A percentile compares a stretch with the other conserved stretches of the same genome.
Evolutionary conservation across 208 protist genomes (phyloP).

Genomic region (Willaertia magna): DNA sequence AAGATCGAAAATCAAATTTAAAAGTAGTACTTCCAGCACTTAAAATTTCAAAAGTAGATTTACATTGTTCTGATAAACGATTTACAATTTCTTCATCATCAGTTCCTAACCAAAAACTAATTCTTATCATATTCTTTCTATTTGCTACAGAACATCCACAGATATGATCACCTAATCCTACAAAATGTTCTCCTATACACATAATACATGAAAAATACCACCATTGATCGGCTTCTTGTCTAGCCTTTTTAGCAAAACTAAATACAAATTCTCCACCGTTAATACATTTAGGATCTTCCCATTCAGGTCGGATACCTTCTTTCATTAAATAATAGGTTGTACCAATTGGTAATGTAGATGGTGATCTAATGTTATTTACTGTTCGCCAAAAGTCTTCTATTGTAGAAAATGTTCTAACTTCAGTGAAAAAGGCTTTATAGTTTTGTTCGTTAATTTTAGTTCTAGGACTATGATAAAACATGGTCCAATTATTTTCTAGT

Average conservation of each 20-base stretch:
- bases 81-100: background rate
- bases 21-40: background rate
- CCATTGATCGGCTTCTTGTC: background rate
- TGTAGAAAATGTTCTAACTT: background rate
- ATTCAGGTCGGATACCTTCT: slow-evolving; percentile 81
- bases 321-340: slow-evolving; percentile 82
- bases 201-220: background rate
- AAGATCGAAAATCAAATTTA: background rate
- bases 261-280: slow-evolving; percentile 40
- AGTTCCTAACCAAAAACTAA: background rate
- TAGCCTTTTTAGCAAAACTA: background rate
- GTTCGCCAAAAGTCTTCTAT: slow-evolving; percentile 58
- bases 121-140: background rate
- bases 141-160: background rate
- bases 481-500: background rate
- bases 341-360: slow-evolving; percentile 51
- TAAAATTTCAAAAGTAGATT: background rate
- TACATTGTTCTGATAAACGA: background rate
- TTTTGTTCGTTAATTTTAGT: slow-evolving; percentile 7
- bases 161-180: background rate
- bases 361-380: slow-evolving; percentile 74
- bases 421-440: background rate
- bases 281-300: slow-evolving; percentile 75
- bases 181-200: background rate
- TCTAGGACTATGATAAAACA: background rate